Conservation (phyloP, 2,329 filamentous ascomycete genomes). For the Beauveria rudraprayagi region DNA sequence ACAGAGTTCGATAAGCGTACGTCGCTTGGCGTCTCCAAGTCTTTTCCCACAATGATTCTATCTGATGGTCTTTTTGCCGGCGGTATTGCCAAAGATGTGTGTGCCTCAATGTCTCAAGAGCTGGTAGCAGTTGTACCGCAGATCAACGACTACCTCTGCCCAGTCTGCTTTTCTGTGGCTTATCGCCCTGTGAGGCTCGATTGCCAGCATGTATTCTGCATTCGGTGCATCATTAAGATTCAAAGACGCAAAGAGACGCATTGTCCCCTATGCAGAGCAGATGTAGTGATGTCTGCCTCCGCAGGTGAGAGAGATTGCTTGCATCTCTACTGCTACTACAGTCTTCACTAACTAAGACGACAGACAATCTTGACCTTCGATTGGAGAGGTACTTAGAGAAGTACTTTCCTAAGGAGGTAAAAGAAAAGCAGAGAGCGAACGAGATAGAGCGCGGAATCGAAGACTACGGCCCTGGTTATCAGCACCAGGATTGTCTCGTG, state of each 20-base stretch:
- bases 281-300: constrained; percentile 63
- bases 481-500: constrained; percentile 47
- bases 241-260: constrained; percentile 59
- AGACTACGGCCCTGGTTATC: constrained; percentile 60
- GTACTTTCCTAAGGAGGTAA: constrained; percentile 67
- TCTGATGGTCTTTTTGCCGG: constrained; percentile 55
- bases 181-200: constrained; percentile 72
- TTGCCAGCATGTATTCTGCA: constrained; percentile 75
- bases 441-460: constrained; percentile 69
- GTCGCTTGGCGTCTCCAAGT: constrained; percentile 57
- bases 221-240: constrained; percentile 73
- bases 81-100: constrained; percentile 66
- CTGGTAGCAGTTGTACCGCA: constrained; percentile 69
- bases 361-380: constrained; percentile 61
- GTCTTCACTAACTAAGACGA: constrained; percentile 1
- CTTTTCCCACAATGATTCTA: constrained; percentile 51
- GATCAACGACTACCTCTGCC: constrained; percentile 76
- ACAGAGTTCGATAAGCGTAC: constrained; percentile 82
- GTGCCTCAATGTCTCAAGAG: constrained; percentile 63
- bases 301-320: constrained; percentile 36
- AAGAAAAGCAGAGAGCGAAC: constrained; percentile 61
- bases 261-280: constrained; percentile 69
- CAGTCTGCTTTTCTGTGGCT: constrained; percentile 70
- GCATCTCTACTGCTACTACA: constrained; percentile 15
- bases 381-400: constrained; percentile 62